Conservation (phyloP, 2,329 filamentous ascomycete species). For the Dothistroma septosporum region DNA sequence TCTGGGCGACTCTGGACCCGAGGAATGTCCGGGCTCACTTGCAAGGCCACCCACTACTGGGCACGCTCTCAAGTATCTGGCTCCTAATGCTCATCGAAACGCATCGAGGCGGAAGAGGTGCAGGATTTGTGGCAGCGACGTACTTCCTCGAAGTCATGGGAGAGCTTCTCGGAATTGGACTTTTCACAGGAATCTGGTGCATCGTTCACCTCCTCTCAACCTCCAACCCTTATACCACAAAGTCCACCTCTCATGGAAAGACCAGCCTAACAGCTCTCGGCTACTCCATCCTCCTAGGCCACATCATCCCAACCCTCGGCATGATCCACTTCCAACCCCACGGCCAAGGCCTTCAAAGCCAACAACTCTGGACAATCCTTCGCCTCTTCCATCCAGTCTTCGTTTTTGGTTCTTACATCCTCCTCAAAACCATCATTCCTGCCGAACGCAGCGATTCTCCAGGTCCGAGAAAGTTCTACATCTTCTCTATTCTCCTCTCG, state of each 20-base stretch:
- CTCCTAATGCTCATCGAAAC: conserved; percentile 22
- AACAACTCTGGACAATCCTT: conserved; percentile 23
- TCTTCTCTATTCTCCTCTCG: conserved; percentile 23
- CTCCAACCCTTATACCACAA: background rate
- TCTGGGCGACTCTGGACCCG: conserved; percentile 18
- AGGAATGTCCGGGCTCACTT: conserved; percentile 21
- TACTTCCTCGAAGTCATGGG: conserved; percentile 23
- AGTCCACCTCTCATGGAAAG: background rate
- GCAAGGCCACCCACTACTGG: conserved; percentile 21
- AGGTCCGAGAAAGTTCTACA: conserved; percentile 15
- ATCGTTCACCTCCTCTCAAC: conserved; percentile 19
- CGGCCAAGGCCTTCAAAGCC: conserved; percentile 16
- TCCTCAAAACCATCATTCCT: conserved; percentile 5
- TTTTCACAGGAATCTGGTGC: conserved; percentile 23
- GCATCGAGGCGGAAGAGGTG: conserved; percentile 11
- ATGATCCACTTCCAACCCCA: conserved; percentile 19
- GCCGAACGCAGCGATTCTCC: background rate
- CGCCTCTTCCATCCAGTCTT: conserved; percentile 24
- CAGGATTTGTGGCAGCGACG: conserved; percentile 12
- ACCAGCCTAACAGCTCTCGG: conserved; percentile 16
- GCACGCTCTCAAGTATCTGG: conserved; percentile 21
- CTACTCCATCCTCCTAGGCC: conserved; percentile 19
- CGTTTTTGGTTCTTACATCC: conserved; percentile 12
- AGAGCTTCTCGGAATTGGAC: conserved; percentile 22
- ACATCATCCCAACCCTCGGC: conserved; percentile 21